Evolutionary conservation across 176 grass and related monocot species (phyloP), one percentile per base, ranked within the genome.

Genomic region (Cocos nucifera): DNA sequence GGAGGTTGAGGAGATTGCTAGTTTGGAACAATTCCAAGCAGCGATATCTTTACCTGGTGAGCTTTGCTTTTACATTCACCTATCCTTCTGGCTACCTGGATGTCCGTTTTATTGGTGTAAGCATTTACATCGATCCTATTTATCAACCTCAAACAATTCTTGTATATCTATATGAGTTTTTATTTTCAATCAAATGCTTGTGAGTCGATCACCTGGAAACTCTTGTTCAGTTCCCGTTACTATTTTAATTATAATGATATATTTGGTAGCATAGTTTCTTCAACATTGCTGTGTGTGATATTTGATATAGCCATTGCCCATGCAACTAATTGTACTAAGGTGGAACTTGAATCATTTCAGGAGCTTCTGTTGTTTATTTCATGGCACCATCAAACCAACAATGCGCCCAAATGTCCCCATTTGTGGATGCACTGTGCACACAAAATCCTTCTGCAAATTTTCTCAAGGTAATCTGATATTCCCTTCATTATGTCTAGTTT

Each of bases 41-140:
- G 93, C 78, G 49, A 73, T 76, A 55, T 71, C 69, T 56, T 87
- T 83, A n/a, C 82, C 87, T 52, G 88, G 93, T 92, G 62, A 72
- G 51, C 67, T 57, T 52, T 69, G 52, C 19, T 63, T 22, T 54
- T 53, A 44, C 51, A 62, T 73, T 9, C 35, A 12, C 10, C 35
- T 44, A 12, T 44, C 10, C 10, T 44, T 12, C 35, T 12, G 10
- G 8, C 7, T 44, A 44, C 9, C 9, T 14, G 35, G 9, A 44
- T 17, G 16, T 48, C 23, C 35, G 9, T 20, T 19, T 9, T 53
- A 4, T 3, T 7, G 12, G 8, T 28, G 35, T 44, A 44, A 44
- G 8, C 32, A 10, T 22, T 23, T 22, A 49, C 5, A 22, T n/a
- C 23, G 2, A 23, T 23, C 2, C 4, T 23, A 32, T 51, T 51